Conservation (phyloP, 768 basidiomycete species). For the Exidia glandulosa region DNA sequence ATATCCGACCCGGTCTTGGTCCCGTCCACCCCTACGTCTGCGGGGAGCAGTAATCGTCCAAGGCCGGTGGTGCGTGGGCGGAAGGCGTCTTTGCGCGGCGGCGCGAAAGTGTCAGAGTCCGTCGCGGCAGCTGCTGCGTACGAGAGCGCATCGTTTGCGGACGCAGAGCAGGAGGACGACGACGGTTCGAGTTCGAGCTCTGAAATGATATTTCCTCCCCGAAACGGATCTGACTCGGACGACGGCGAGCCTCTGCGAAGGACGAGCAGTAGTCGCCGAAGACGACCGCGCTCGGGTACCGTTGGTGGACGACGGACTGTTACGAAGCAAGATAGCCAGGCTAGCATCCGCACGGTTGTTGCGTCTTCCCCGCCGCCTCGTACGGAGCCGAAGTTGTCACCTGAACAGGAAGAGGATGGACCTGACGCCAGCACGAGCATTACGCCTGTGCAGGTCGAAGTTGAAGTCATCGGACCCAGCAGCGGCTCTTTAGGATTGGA, state of each 20-base stretch:
- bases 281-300: slow-evolving; percentile 3
- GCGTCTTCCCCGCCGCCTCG: neutral
- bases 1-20: neutral
- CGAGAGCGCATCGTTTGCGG: neutral
- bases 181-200: neutral
- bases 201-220: neutral
- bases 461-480: neutral
- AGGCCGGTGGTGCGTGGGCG: neutral
- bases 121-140: neutral
- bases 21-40: neutral
- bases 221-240: neutral
- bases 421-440: neutral
- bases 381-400: neutral
- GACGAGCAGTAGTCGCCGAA: slow-evolving; percentile 1
- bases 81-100: neutral
- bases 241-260: neutral
- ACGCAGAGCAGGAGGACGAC: neutral
- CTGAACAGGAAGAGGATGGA: neutral
- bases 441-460: neutral
- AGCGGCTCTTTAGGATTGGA: neutral
- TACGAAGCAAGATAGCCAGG: slow-evolving; percentile 42
- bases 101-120: neutral
- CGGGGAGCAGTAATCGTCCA: neutral
- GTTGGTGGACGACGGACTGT: slow-evolving; percentile 12
- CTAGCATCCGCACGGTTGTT: slow-evolving; percentile 58